These are phyloP conservation scores for Naematelia aurantialba DNA, from an alignment of 768 basidiomycete species.

Conservation along the genomic window DNA sequence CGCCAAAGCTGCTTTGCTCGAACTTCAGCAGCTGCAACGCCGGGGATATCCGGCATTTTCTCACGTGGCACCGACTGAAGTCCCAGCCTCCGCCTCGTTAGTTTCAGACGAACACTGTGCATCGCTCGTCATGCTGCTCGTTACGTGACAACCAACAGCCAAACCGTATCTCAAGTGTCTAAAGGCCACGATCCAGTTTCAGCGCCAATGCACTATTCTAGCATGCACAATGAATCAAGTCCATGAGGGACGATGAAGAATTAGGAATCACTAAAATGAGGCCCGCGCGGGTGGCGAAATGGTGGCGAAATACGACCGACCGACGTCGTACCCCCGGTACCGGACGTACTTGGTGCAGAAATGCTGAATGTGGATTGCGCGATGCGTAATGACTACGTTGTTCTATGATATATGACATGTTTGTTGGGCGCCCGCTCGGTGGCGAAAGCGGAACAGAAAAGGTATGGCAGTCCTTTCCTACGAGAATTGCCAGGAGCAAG, in stretches of 20 bases:
- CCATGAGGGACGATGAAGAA: not conserved
- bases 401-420: not conserved
- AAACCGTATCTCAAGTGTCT: not conserved
- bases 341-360: too few species aligned
- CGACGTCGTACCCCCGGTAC: too few species aligned
- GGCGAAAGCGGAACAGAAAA: not conserved
- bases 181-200: not conserved
- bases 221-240: not conserved
- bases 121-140: not conserved
- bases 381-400: not conserved
- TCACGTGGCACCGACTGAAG: not conserved
- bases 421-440: not conserved
- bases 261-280: not conserved
- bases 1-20: not conserved
- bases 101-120: not conserved
- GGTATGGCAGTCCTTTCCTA: too few species aligned
- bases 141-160: not conserved
- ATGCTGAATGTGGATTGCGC: not conserved
- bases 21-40: not conserved
- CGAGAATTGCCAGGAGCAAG: too few species aligned
- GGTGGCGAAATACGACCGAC: too few species aligned
- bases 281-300: not conserved
- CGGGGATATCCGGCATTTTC: not conserved
- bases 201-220: not conserved
- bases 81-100: not conserved